Base-by-base conservation (phyloP, 108 stramenopile species). In the Cyclotella baltica region DNA sequence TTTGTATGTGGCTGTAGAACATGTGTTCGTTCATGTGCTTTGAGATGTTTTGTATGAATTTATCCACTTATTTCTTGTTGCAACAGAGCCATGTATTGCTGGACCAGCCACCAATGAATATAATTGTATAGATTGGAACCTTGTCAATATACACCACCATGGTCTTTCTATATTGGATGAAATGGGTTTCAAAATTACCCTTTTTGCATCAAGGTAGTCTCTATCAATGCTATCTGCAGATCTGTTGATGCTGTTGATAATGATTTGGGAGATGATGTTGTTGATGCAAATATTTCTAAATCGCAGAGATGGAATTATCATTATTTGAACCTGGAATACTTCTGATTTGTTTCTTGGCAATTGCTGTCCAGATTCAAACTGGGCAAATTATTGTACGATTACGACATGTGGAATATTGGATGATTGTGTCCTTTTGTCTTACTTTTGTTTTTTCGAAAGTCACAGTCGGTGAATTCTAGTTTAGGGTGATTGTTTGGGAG, bases 161-260 rank as follows among this genome's bases (percentile, higher is more conserved):
- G 4, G 76, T 59, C 29, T 36, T 40, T 0, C 58, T 68, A 0
- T 67, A 77, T n/a, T 59, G 5, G 3, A 77, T 43, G 28, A 46
- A 77, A 62, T 70, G 76, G 28, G 76, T 69, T 0, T 59, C 68
- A 0, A 77, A 33, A 29, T 77, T 68, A n/a, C 67, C 67, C 20
- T 51, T 31, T 35, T 35, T 2, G 62, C 18, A 11, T 58, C 67
- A 0, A 77, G 68, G 20, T 11, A 3, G 22, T 58, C 67, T 2
- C 37, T 15, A 3, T 68, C 67, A 35, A 69, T 46, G 2, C 46
- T 18, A 23, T 18, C 55, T 0, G 40, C 30, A 35, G 43, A 46
- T 40, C 36, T 47, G 1, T 50, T 27, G 2, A 77, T 0, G 20
- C 33, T 20, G 9, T 46, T 37, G 20, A 57, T 46, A 4, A 76